phyloP scores from a whole-genome alignment of 768 basidiomycete genomes.

The Tricholoma furcatifolium region DNA sequence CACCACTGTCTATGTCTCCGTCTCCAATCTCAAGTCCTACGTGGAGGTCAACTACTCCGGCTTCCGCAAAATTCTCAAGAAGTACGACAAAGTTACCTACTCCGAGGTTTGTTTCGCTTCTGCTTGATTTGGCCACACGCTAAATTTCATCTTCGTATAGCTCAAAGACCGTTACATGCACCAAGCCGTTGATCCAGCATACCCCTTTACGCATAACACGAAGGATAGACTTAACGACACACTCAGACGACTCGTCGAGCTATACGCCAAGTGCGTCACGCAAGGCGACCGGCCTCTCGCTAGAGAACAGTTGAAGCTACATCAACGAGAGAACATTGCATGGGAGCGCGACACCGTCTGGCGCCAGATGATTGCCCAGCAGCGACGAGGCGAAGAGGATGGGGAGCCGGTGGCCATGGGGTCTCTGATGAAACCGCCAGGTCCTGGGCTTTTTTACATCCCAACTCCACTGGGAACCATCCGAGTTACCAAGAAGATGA shows the following conservation, averaged over 20 bases:
- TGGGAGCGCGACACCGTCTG: slow-evolving; percentile 98
- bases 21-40: slow-evolving; percentile 79
- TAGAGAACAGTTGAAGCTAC: slow-evolving; percentile 77
- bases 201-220: slow-evolving; percentile 66
- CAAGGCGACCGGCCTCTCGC: slow-evolving; percentile 67
- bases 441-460: slow-evolving; percentile 50
- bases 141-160: slow-evolving; percentile 27
- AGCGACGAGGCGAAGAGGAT: slow-evolving; percentile 61
- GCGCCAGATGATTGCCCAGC: slow-evolving; percentile 90
- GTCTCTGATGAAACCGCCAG: slow-evolving; percentile 43
- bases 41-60: slow-evolving; percentile 92
- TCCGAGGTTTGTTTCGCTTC: slow-evolving; percentile 43
- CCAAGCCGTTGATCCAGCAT: slow-evolving; percentile 59
- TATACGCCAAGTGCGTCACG: slow-evolving; percentile 87
- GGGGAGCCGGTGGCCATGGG: slow-evolving; percentile 32
- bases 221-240: slow-evolving; percentile 62
- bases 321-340: slow-evolving; percentile 91
- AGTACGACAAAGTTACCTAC: slow-evolving; percentile 95
- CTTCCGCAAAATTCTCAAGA: slow-evolving; percentile 94
- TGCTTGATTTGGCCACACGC: background rate
- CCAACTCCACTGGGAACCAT: slow-evolving; percentile 67
- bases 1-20: slow-evolving; percentile 74
- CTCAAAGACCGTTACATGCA: slow-evolving; percentile 80
- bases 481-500: slow-evolving; percentile 59
- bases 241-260: slow-evolving; percentile 56